Percentiles rank a stretch among this genome's conserved stretches.
Evolutionary conservation across 352 stramenopile genomes (phyloP).

Genomic region (Chrysophaeum taylorii): DNA sequence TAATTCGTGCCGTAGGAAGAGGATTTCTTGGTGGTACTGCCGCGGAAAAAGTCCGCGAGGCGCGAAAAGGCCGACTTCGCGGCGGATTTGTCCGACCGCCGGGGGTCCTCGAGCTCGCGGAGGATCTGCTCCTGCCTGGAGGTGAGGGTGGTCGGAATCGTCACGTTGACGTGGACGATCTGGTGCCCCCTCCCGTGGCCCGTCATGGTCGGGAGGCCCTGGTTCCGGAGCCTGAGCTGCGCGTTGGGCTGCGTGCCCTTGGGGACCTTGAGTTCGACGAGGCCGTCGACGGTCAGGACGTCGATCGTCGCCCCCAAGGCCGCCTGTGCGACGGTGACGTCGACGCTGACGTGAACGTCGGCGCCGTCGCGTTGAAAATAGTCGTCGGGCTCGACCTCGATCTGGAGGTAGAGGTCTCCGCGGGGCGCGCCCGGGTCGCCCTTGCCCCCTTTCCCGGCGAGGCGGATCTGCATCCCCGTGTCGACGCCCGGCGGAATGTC

Average conservation of each 20-base stretch:
- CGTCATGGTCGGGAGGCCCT: constrained; percentile 87
- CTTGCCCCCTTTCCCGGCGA: constrained; percentile 77
- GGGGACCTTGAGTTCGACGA: constrained; percentile 92
- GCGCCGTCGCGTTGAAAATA: constrained; percentile 89
- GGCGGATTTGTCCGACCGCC: too few species aligned
- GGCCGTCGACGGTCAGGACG: constrained; percentile 88
- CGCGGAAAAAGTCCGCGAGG: too few species aligned
- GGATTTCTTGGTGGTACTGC: too few species aligned
- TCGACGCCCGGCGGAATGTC: constrained; percentile 87
- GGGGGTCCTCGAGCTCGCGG: constrained; percentile 87
- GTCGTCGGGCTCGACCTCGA: constrained; percentile 79
- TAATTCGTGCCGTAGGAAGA: too few species aligned
- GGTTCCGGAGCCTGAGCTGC: constrained; percentile 87
- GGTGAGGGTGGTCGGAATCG: constrained; percentile 84
- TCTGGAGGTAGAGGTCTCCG: constrained; percentile 84
- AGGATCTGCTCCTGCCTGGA: constrained; percentile 86
- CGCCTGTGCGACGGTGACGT: constrained; percentile 78
- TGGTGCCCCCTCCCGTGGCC: constrained; percentile 78
- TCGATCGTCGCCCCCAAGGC: constrained; percentile 82
- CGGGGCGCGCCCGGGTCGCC: constrained; percentile 63
- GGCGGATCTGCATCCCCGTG: constrained; percentile 83
- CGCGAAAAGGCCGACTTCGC: too few species aligned
- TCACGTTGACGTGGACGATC: constrained; percentile 87
- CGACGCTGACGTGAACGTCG: constrained; percentile 84
- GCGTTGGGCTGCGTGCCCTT: constrained; percentile 85